Evolutionary conservation across 2,329 filamentous ascomycete species (phyloP), one percentile per base, ranked within the genome.

Genomic region (Tolypocladium amazonense): DNA sequence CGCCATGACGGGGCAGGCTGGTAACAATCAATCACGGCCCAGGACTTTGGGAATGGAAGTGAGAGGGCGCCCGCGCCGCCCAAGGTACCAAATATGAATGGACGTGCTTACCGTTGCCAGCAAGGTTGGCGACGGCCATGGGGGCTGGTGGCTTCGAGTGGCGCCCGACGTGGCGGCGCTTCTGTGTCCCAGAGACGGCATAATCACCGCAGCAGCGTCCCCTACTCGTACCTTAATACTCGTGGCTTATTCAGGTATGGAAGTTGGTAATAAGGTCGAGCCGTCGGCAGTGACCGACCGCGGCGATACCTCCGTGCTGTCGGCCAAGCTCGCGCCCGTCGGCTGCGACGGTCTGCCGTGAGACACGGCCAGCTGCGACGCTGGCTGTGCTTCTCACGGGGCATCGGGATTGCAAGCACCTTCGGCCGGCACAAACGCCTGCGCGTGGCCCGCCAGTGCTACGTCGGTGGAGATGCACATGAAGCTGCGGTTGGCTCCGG

Each of bases 81-180:
- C 45, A 30, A 2, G 8, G 2, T 15, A 33, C 27, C n/a, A 30
- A 3, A 8, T 1, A 20, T 6, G 20, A 20, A 43, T 9, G 20
- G 39, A 43, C 14, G 39, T 43, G 39, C 20, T 35, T 52, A 12
- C 9, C 12, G 30, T 12, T 18, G 20, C 30, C 30, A n/a, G 20
- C 50, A n/a, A 30, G 50, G 50, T 30, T 35, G 37, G 50, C 30
- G n/a, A 8, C 30, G 50, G 30, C 20, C 30, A 2, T 14, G 15
- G 50, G 9, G 50, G 20, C n/a, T 23, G 54, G 54, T 59, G 58
- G 58, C 58, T 54, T 56, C 30, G 41, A 52, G n/a, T n/a, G n/a
- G n/a, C n/a, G n/a, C n/a, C 33, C 30, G 25, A 43, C 47, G 39
- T 47, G 39, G 58, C 56, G 58, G 58, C 58, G 58, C 58, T 25